A percentile compares a stretch with the other conserved stretches of the same genome.
phyloP scores from a whole-genome alignment of 495 filamentous ascomycete genomes.

The Daldinia concentrica region DNA sequence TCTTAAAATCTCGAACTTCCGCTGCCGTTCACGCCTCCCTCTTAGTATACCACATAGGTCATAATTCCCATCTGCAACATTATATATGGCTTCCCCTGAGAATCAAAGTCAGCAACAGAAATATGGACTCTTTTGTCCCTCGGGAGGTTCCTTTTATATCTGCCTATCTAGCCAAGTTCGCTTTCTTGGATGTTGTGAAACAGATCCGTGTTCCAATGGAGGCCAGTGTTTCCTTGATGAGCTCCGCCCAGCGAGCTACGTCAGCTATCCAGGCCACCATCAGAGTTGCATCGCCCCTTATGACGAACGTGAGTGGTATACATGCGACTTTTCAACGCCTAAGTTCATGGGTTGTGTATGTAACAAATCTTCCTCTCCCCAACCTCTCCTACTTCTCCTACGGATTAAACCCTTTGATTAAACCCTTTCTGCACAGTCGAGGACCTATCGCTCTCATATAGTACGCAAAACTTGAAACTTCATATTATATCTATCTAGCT shows the following conservation, averaged over 20 bases:
- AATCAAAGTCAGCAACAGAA: slow-evolving; percentile 10
- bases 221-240: slow-evolving; percentile 38
- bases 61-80: neutral
- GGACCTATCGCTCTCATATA: neutral
- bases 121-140: slow-evolving; percentile 47
- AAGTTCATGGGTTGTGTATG: slow-evolving; percentile 48
- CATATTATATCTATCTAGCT: no score
- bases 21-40: neutral
- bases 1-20: neutral
- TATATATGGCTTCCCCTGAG: slow-evolving; percentile 5
- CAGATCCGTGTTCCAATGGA: slow-evolving; percentile 43
- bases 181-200: slow-evolving; percentile 51
- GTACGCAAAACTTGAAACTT: no score
- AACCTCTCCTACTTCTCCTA: no score
- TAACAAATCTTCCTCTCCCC: neutral
- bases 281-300: slow-evolving; percentile 35
- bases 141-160: slow-evolving; percentile 43
- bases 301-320: slow-evolving; percentile 44
- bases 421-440: no score
- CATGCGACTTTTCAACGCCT: slow-evolving; percentile 40
- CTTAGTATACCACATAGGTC: no score
- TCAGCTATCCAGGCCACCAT: slow-evolving; percentile 19
- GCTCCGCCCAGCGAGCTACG: slow-evolving; percentile 42
- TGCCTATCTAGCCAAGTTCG: slow-evolving; percentile 34
- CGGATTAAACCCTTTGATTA: neutral